phyloP scores from a whole-genome alignment of 2,329 filamentous ascomycete genomes.

The Scleromitrula shiraiana region DNA sequence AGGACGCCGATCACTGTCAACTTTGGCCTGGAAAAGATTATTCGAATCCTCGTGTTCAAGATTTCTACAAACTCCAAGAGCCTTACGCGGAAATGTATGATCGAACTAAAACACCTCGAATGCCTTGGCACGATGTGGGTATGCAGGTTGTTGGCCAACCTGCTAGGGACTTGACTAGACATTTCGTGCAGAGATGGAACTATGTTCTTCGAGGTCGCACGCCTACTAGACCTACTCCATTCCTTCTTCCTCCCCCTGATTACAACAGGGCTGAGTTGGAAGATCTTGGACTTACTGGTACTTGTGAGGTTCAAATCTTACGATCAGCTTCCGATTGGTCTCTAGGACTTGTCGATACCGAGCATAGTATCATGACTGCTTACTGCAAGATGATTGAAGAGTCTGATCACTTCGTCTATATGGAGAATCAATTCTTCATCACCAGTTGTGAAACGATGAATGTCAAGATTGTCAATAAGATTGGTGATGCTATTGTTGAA shows the following conservation, averaged over 20 bases:
- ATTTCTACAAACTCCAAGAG: constrained; percentile 87
- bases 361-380: constrained; percentile 92
- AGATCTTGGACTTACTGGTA: constrained; percentile 79
- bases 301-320: constrained; percentile 92
- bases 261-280: constrained; percentile 81
- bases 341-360: constrained; percentile 75
- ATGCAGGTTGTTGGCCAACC: constrained; percentile 98
- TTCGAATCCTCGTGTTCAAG: constrained; percentile 89
- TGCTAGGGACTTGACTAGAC: constrained; percentile 83
- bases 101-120: constrained; percentile 75
- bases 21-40: constrained; percentile 98
- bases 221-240: constrained; percentile 86
- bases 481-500: constrained; percentile 89
- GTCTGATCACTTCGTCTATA: constrained; percentile 95
- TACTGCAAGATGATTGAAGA: constrained; percentile 92
- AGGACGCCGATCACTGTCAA: constrained; percentile 90
- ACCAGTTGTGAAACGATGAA: constrained; percentile 84
- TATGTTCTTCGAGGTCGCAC: constrained; percentile 90
- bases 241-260: constrained; percentile 87
- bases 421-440: constrained; percentile 98
- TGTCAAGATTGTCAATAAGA: constrained; percentile 82
- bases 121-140: constrained; percentile 97
- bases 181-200: constrained; percentile 98
- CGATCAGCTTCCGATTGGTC: constrained; percentile 90
- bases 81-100: constrained; percentile 99